These are phyloP conservation scores for Priceomyces medius DNA, from an alignment of 805 yeast genomes.

Conservation along the genomic window DNA sequence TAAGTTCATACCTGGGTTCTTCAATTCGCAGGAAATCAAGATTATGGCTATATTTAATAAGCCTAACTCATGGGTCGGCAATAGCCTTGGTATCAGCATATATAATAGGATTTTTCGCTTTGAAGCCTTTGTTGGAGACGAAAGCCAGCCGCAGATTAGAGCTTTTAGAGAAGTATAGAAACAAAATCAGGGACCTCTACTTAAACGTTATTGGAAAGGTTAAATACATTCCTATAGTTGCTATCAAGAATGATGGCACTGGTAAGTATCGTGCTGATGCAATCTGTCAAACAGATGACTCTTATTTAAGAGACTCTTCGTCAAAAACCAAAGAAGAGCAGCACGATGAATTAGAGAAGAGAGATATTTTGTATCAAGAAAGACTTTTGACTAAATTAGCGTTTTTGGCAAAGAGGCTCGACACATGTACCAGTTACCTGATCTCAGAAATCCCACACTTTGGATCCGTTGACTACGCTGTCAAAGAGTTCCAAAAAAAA, in stretches of 20 bases:
- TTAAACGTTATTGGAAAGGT: conserved; percentile 33
- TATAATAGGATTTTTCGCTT: conserved; percentile 28
- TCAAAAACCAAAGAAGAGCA: conserved; percentile 12
- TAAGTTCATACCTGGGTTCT: conserved; percentile 19
- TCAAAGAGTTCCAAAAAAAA: conserved; percentile 37
- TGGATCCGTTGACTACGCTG: conserved; percentile 22
- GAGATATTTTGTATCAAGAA: conserved; percentile 27
- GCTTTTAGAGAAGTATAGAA: conserved; percentile 31
- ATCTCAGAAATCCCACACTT: conserved; percentile 33
- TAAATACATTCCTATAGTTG: conserved; percentile 39
- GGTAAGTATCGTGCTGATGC: conserved; percentile 38
- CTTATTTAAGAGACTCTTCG: conserved; percentile 14
- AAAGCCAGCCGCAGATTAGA: conserved; percentile 31
- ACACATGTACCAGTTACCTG: conserved; percentile 26
- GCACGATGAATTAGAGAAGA: conserved; percentile 15
- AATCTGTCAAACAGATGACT: conserved; percentile 35
- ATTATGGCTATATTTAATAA: conserved; percentile 25
- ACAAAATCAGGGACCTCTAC: conserved; percentile 34
- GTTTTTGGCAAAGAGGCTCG: conserved; percentile 20
- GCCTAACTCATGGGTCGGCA: conserved; percentile 36
- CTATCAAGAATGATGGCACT: conserved; percentile 25
- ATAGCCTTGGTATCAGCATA: conserved; percentile 27
- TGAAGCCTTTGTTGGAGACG: conserved; percentile 36
- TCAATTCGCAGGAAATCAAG: conserved; percentile 18
- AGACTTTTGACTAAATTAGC: conserved; percentile 22